phyloP scores from a whole-genome alignment of 2,329 filamentous ascomycete genomes.

The Coniochaeta ligniaria region DNA sequence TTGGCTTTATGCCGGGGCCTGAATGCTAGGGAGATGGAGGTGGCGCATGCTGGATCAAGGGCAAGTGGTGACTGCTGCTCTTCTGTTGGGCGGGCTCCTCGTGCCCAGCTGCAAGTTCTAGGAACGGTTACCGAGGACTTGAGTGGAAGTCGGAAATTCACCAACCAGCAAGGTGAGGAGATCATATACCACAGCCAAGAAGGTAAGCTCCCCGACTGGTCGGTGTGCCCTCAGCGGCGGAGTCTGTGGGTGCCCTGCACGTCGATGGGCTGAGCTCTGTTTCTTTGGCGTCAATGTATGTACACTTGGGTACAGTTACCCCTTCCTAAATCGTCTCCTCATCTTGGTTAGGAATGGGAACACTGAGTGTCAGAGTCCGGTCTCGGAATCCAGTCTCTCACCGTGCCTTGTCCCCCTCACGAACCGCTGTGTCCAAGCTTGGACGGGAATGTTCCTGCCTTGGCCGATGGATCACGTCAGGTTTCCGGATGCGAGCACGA shows the following conservation, averaged over 20 bases:
- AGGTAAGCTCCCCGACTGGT: neutral
- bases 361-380: neutral
- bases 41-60: no score
- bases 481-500: neutral
- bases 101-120: no score
- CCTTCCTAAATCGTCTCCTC: neutral
- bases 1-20: neutral
- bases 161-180: no score
- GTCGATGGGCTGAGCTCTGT: neutral
- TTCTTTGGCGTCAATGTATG: neutral
- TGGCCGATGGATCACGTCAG: neutral
- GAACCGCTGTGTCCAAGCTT: neutral
- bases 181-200: neutral
- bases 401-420: neutral
- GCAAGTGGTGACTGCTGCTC: neutral
- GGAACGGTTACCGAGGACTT: no score
- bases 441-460: neutral
- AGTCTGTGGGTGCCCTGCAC: neutral
- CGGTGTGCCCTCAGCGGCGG: neutral
- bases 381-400: neutral
- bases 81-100: neutral
- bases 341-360: neutral
- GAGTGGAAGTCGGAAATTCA: no score
- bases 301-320: neutral
- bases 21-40: neutral